Base-by-base conservation (phyloP, 2,329 filamentous ascomycete species). In the Talaromyces marneffei region DNA sequence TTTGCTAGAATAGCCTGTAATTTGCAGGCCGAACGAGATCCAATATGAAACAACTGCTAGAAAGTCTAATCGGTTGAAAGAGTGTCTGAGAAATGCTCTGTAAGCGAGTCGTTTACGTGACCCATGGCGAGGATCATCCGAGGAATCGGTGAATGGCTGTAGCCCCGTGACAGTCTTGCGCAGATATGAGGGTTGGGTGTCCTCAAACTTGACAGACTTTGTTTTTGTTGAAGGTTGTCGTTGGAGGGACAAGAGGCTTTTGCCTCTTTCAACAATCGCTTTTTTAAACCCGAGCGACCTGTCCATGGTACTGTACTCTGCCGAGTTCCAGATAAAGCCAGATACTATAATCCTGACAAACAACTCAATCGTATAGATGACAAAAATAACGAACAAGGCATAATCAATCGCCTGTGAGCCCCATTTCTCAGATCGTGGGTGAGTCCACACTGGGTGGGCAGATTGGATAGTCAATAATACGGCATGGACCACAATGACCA, bases 21-120 rank as follows among this genome's bases (percentile, higher is more conserved):
- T 76, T 33, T 86, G 85, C 56, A 99, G 80, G 10, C 85, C 73
- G 69, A 97, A 94, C 1, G 91, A 88, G 61, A 96, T 88, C 94
- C 94, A 99, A 75, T 92, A 99, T 0, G 93, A 89, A n/a, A 94
- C 82, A 7, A 99, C 89, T 1, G 94, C 95, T 58, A 99, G 80
- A 74, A 97, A 97, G 73, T 99, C 94, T 10, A 97, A 83, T 57
- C 94, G 86, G 72, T 97, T 97, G 78, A 99, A 99, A 0, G 91
- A 92, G 74, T 99, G 94, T 16, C 94, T 87, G 60, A 99, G 78
- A 74, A 97, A 97, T 1, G 94, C 95, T 64, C 94, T 86, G 58
- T 94, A 88, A 16, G 95, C 93, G 59, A 99, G 83, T 65, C 96
- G 88, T 66, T 88, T 83, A 63, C 93, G 87, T 72, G 94, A 91